A percentile compares a stretch with the other conserved stretches of the same genome.
phyloP scores from a whole-genome alignment of 139 green algal genomes.

The Chloropicon primus region DNA sequence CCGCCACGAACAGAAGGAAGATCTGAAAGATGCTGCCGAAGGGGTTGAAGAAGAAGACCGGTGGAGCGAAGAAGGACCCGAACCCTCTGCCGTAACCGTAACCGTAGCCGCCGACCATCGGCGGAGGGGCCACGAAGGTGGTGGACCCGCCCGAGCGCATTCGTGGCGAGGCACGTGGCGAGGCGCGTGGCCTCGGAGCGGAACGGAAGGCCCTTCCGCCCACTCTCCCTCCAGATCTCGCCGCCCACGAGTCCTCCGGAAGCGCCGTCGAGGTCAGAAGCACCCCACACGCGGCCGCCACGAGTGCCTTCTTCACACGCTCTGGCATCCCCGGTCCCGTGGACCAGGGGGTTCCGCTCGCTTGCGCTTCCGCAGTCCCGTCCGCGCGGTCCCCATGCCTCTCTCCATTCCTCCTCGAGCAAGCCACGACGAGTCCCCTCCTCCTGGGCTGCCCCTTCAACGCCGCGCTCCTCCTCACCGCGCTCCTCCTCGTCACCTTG shows the following conservation, averaged over 20 bases:
- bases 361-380: not conserved
- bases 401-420: not conserved
- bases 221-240: not conserved
- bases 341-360: not conserved
- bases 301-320: not conserved
- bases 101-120: not conserved
- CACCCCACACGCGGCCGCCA: not conserved
- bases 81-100: not conserved
- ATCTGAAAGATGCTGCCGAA: not conserved
- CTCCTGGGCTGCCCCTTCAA: too few species aligned
- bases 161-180: not conserved
- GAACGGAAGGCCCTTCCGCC: not conserved
- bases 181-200: too few species aligned
- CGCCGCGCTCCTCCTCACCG: too few species aligned
- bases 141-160: not conserved
- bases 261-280: not conserved
- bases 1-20: not conserved
- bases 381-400: not conserved
- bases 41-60: not conserved
- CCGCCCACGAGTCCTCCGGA: not conserved
- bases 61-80: not conserved
- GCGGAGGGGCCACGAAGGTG: not conserved
- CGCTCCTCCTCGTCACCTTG: not conserved
- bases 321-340: not conserved
- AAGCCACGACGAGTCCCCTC: too few species aligned